Evolutionary conservation across 208 protist species (phyloP), one percentile per base, ranked within the genome.

Genomic region (Trypanosoma mega): DNA sequence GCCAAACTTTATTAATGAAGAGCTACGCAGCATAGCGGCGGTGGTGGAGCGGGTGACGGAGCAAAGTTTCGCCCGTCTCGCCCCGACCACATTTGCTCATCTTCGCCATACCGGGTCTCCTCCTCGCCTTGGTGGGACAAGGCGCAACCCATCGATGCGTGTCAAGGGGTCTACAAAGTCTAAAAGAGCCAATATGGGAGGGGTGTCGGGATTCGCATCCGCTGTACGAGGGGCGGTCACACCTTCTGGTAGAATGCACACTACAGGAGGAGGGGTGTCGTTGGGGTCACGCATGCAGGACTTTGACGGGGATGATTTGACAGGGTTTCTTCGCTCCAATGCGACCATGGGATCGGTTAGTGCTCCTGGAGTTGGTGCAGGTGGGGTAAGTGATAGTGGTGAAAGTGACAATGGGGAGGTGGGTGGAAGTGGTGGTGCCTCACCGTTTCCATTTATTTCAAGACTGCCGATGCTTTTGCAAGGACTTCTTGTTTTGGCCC

Each of bases 391-490:
- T 36, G 3, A 18, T 16, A 48, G n/a, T 34, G 39, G 26, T 33
- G 16, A 14, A 34, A 31, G 21, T 45, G 30, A 29, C 8, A 46
- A 34, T 26, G n/a, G 43, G 37, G 31, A 34, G 34, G 16, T 20
- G 12, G 52, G 1, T 36, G 30, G 21, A 18, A 27, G 18, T 18
- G 49, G n/a, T 33, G 21, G 30, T 20, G 23, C 31, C 26, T 44
- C 31, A 21, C 47, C 57, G 14, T 89, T 92, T 53, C 84, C 83
- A 6, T 80, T 87, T 53, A 69, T 91, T 41, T 69, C 85, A 31
- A 69, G 83, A 27, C 65, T 92, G 72, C 89, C 89, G 21, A 78
- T 87, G 59, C 44, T 95, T 50, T 68, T 93, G 34, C 89, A 95
- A 59, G 81, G 77, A 1, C 68, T 95, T 27, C 70, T 93, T 5